Percentiles rank a stretch among this genome's conserved stretches.
phyloP scores from a whole-genome alignment of 768 basidiomycete genomes.

The Daedaleopsis nitida region DNA sequence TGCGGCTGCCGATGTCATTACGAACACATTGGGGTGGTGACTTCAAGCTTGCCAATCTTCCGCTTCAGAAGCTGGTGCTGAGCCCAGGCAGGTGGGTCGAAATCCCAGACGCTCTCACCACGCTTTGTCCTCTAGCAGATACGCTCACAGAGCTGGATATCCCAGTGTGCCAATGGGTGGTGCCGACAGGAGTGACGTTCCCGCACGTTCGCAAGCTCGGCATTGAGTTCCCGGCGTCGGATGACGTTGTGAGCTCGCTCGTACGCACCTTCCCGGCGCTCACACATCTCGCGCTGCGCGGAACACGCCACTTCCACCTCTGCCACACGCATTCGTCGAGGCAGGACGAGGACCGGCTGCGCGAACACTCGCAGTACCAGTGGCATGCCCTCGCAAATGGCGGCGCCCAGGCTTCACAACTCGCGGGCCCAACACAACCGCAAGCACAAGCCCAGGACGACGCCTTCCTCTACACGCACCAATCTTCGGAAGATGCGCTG shows the following conservation, averaged over 20 bases:
- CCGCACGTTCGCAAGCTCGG: not conserved
- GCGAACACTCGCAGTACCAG: not conserved
- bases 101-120: not conserved
- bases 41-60: not conserved
- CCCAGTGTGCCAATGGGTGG: not conserved
- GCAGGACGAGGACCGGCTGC: not conserved
- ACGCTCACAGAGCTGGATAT: not conserved
- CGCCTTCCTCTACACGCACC: no score
- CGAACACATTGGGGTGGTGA: not conserved
- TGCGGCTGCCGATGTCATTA: not conserved
- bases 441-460: no score
- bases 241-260: not conserved
- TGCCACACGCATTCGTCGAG: not conserved
- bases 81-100: not conserved
- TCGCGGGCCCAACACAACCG: no score
- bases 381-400: not conserved
- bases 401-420: no score
- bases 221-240: not conserved
- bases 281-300: not conserved
- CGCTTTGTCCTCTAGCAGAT: not conserved
- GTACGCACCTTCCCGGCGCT: not conserved
- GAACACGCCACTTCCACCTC: not conserved
- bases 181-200: not conserved
- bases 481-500: no score
- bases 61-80: not conserved